phyloP scores from a whole-genome alignment of 768 basidiomycete genomes.

The Tylopilus felleus region DNA sequence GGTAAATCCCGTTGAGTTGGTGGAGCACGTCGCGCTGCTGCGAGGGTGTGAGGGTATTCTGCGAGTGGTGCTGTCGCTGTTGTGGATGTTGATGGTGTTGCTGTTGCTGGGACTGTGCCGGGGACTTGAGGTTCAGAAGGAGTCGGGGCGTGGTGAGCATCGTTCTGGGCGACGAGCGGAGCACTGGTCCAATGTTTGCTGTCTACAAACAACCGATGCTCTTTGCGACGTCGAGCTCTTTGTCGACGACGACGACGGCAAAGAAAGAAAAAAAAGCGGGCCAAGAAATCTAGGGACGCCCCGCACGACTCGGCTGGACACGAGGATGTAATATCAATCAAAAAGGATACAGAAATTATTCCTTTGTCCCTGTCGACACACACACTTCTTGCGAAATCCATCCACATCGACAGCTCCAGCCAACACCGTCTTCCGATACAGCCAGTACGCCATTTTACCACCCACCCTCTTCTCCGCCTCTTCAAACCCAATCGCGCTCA shows the following conservation, averaged over 20 bases:
- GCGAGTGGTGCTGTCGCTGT: slow-evolving; percentile 24
- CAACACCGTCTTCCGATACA: slow-evolving; percentile 52
- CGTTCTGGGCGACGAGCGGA: slow-evolving; percentile 19
- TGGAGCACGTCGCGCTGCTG: slow-evolving; percentile 31
- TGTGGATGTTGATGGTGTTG: slow-evolving; percentile 11
- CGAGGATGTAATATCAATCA: slow-evolving; percentile 8
- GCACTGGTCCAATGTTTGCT: slow-evolving; percentile 26
- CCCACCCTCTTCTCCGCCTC: slow-evolving; percentile 56
- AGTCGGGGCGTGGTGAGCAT: slow-evolving; percentile 35
- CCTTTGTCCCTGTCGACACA: slow-evolving; percentile 61
- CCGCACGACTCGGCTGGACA: background rate
- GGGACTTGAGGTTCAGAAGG: slow-evolving; percentile 31
- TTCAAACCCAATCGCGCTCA: slow-evolving; percentile 62
- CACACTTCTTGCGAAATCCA: slow-evolving; percentile 50
- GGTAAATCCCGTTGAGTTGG: slow-evolving; percentile 30
- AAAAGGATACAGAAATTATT: slow-evolving; percentile 77
- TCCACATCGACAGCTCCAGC: slow-evolving; percentile 3
- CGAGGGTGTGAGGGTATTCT: slow-evolving; percentile 24
- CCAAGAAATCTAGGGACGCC: slow-evolving; percentile 9
- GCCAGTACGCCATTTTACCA: slow-evolving; percentile 87
- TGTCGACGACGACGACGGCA: slow-evolving; percentile 7
- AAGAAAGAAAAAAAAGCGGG: slow-evolving; percentile 10
- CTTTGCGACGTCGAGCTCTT: slow-evolving; percentile 10
- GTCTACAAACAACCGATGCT: slow-evolving; percentile 32
- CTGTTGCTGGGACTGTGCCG: slow-evolving; percentile 20